Conservation (phyloP, 106 monocot species). For the Apostasia shenzhenica region DNA sequence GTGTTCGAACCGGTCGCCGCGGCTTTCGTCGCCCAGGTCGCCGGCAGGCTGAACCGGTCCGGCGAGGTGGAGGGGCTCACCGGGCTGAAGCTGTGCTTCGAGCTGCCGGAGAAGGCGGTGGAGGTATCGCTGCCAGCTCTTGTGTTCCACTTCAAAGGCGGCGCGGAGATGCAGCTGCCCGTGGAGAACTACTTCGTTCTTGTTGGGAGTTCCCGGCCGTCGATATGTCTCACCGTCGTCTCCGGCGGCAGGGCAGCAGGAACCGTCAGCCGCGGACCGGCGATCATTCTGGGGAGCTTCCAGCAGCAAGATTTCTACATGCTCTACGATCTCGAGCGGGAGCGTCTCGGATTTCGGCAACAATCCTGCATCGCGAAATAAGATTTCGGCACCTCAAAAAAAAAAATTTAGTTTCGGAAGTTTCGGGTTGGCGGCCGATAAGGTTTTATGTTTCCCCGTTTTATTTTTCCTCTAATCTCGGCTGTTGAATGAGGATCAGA, state of each 20-base stretch:
- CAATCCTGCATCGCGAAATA: constrained; percentile 25
- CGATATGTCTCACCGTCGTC: constrained; percentile 61
- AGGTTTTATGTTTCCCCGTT: no score
- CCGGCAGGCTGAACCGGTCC: constrained; percentile 39
- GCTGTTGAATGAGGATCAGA: no score
- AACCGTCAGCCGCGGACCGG: constrained; percentile 26
- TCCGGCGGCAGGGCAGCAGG: constrained; percentile 8
- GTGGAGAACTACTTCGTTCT: constrained; percentile 69
- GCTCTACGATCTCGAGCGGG: constrained; percentile 59
- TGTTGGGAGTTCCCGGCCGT: constrained; percentile 14
- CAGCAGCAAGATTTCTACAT: constrained; percentile 92
- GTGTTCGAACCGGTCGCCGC: constrained; percentile 30
- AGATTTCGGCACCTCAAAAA: background rate
- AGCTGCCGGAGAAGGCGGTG: constrained; percentile 11
- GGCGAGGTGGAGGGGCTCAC: constrained; percentile 31
- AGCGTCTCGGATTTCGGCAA: constrained; percentile 49
- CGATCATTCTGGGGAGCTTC: constrained; percentile 74
- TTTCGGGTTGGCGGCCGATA: no score
- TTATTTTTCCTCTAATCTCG: no score
- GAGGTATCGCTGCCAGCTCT: constrained; percentile 40
- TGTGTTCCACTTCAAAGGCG: constrained; percentile 62
- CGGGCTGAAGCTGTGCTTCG: constrained; percentile 68
- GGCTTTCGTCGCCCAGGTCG: constrained; percentile 30
- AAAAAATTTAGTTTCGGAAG: no score
- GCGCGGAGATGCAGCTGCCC: constrained; percentile 60